A percentile compares a stretch with the other conserved stretches of the same genome.
phyloP scores from a whole-genome alignment of 768 basidiomycete species.

The Inosperma sp. region DNA sequence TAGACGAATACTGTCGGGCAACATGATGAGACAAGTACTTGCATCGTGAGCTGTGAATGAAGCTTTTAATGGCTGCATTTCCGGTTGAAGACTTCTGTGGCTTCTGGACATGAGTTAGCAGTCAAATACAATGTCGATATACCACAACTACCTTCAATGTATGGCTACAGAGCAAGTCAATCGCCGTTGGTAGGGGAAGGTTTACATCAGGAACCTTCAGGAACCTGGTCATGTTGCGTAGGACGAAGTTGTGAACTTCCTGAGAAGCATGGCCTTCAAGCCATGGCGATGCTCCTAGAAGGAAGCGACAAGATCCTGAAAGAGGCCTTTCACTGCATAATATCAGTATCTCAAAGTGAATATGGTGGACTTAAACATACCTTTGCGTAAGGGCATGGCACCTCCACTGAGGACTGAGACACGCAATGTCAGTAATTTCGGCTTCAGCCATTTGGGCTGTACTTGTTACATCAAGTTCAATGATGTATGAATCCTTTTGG shows the following conservation, averaged over 20 bases:
- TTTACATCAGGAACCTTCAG: slow-evolving; percentile 44
- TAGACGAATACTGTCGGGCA: slow-evolving; percentile 46
- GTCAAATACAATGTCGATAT: neutral
- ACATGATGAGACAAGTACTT: slow-evolving; percentile 34
- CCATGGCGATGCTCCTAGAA: slow-evolving; percentile 41
- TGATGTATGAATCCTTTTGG: slow-evolving; percentile 43
- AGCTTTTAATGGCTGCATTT: slow-evolving; percentile 33
- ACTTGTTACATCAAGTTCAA: slow-evolving; percentile 58
- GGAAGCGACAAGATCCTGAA: slow-evolving; percentile 43
- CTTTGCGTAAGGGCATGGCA: slow-evolving; percentile 38
- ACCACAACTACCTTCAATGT: slow-evolving; percentile 37
- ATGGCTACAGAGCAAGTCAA: slow-evolving; percentile 51
- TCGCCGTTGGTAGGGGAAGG: slow-evolving; percentile 43
- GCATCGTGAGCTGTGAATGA: slow-evolving; percentile 51
- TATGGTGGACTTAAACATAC: too few species aligned
- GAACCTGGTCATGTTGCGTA: slow-evolving; percentile 45
- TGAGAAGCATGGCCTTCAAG: slow-evolving; percentile 31
- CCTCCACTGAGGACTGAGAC: slow-evolving; percentile 68
- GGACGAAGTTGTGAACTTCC: slow-evolving; percentile 49
- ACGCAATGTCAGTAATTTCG: slow-evolving; percentile 52
- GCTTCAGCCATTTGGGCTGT: slow-evolving; percentile 37
- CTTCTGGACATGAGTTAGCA: slow-evolving; percentile 8
- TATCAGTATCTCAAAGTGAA: too few species aligned
- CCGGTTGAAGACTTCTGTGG: slow-evolving; percentile 20
- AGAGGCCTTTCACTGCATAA: too few species aligned